A percentile compares a stretch with the other conserved stretches of the same genome.
Conservation (phyloP, 2,329 filamentous ascomycete species). For the Phaeoacremonium minimum region DNA sequence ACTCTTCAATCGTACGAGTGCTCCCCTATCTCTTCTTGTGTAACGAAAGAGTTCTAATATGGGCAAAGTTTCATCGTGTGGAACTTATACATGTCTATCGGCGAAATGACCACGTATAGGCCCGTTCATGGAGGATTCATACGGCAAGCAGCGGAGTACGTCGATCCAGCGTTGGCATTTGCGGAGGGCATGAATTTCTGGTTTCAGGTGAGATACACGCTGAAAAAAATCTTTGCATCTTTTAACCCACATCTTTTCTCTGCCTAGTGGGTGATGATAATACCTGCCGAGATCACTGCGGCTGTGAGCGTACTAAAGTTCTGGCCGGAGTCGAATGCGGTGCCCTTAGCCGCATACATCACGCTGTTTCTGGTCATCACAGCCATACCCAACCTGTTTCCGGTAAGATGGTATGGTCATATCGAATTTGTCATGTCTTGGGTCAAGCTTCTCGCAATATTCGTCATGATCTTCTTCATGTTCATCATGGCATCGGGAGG, state of each 20-base stretch:
- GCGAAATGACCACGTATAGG: conserved; percentile 24
- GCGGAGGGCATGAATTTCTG: conserved; percentile 27
- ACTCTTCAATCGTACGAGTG: conserved; percentile 23
- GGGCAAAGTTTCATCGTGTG: conserved; percentile 24
- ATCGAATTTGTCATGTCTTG: conserved; percentile 25
- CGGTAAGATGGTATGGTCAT: conserved; percentile 21
- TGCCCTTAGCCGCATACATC: conserved; percentile 24
- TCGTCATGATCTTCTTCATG: conserved; percentile 26
- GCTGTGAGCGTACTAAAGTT: conserved; percentile 24
- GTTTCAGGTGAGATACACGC: conserved; percentile 16
- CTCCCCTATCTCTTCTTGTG: no score
- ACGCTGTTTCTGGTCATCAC: conserved; percentile 23
- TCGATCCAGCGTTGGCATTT: conserved; percentile 26
- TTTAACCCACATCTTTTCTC: background rate
- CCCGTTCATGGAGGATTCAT: conserved; percentile 27
- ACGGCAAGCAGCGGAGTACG: conserved; percentile 22
- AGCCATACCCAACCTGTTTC: conserved; percentile 19
- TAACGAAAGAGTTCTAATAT: no score
- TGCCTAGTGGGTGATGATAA: conserved; percentile 22
- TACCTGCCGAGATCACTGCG: conserved; percentile 26
- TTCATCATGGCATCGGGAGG: conserved; percentile 28
- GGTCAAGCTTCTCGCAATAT: conserved; percentile 21
- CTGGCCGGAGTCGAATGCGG: conserved; percentile 19
- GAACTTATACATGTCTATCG: conserved; percentile 23
- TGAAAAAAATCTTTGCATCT: background rate